Evolutionary conservation across 257 asterid genomes (phyloP).

Genomic region (Nicotiana tabacum): DNA sequence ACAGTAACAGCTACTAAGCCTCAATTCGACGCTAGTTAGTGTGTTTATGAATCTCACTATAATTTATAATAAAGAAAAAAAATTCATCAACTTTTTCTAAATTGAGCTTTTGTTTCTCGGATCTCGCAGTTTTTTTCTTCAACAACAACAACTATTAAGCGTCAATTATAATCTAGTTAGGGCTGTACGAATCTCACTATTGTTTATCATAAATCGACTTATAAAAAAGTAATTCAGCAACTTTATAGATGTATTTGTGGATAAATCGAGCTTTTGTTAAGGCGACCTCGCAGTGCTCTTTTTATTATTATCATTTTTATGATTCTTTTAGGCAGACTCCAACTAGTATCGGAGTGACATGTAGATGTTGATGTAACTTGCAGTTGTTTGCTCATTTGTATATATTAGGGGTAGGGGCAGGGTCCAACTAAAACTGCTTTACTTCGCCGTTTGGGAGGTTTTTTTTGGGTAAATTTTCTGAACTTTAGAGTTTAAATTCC

Average conservation of each 20-base stretch:
- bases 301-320: not conserved
- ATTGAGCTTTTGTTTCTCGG: not conserved
- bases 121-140: not conserved
- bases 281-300: not conserved
- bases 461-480: not conserved
- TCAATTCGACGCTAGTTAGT: not conserved
- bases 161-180: not conserved
- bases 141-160: not conserved
- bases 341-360: not conserved
- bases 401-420: not conserved
- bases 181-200: not conserved
- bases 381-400: not conserved
- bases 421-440: not conserved
- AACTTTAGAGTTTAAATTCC: not conserved
- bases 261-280: not conserved
- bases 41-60: not conserved
- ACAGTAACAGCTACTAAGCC: not conserved
- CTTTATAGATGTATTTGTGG: not conserved
- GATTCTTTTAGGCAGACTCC: not conserved
- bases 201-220: not conserved
- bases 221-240: too few relatives aligned
- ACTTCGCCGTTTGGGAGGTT: not conserved
- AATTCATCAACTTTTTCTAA: not conserved
- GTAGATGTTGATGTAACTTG: not conserved
- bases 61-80: not conserved